Conservation (phyloP, 139 green algal species). For the Chlamydomonas sphaeroides region DNA sequence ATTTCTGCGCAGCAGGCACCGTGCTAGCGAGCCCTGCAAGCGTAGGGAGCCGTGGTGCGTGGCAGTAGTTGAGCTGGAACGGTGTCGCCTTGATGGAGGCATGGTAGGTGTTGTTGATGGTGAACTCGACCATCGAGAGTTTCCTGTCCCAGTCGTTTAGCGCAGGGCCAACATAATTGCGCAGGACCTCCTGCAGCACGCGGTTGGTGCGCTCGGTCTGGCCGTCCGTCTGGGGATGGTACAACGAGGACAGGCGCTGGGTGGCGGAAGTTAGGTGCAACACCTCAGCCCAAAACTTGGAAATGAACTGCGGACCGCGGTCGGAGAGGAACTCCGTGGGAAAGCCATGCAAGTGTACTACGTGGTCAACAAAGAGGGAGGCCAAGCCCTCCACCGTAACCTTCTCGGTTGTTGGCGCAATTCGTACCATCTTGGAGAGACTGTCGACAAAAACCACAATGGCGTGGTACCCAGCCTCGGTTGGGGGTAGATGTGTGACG, state of each 20-base stretch:
- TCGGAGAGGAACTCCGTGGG: conserved; percentile 48
- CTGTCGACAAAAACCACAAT: conserved; percentile 60
- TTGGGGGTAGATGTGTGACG: conserved; percentile 45
- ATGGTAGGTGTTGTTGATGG: conserved; percentile 59
- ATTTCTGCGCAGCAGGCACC: neutral
- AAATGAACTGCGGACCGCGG: conserved; percentile 37
- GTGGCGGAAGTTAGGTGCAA: neutral
- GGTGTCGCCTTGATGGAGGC: conserved; percentile 39
- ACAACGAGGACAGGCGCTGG: conserved; percentile 1
- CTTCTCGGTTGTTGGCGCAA: neutral
- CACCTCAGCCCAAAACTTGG: conserved; percentile 47
- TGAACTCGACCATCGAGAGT: conserved; percentile 57
- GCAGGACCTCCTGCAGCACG: conserved; percentile 65
- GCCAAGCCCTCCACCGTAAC: conserved; percentile 14
- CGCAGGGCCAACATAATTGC: conserved; percentile 32
- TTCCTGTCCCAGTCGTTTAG: conserved; percentile 63
- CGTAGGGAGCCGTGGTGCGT: neutral
- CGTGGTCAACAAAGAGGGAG: conserved; percentile 44
- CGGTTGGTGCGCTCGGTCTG: conserved; percentile 74
- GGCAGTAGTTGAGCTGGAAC: conserved; percentile 51
- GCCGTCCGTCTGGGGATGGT: conserved; percentile 60
- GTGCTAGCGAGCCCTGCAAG: neutral
- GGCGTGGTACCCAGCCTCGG: conserved; percentile 29
- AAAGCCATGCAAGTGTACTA: conserved; percentile 41
- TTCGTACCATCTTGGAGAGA: conserved; percentile 53